These are phyloP conservation scores for Chrysoporthe austroafricana DNA, from an alignment of 2,329 filamentous ascomycete species.

Conservation along the genomic window DNA sequence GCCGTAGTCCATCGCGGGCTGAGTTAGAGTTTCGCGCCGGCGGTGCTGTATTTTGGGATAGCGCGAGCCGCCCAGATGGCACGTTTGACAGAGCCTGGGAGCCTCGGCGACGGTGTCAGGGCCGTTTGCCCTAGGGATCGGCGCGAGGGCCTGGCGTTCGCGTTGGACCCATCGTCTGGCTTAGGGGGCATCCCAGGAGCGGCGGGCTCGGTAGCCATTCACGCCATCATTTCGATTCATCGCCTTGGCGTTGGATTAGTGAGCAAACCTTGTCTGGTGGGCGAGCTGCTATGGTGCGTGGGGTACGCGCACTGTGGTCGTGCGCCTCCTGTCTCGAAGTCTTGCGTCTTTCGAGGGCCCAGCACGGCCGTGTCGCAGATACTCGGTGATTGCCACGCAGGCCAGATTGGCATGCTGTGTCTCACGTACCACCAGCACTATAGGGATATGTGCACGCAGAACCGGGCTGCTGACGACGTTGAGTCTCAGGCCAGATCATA, in stretches of 20 bases:
- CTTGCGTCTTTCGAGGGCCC: too few species aligned
- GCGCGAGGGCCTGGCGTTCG: not conserved
- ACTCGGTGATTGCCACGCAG: not conserved
- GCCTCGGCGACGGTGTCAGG: too few species aligned
- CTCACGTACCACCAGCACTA: not conserved
- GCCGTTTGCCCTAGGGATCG: constrained; percentile 6
- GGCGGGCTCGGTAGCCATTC: not conserved
- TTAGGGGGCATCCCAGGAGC: not conserved
- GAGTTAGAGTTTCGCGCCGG: too few species aligned
- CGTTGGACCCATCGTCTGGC: not conserved
- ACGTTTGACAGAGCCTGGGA: too few species aligned
- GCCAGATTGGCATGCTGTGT: not conserved
- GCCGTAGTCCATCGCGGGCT: too few species aligned
- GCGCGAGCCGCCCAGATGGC: too few species aligned
- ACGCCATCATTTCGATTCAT: not conserved
- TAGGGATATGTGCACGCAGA: too few species aligned
- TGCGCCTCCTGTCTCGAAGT: not conserved
- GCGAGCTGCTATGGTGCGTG: too few species aligned
- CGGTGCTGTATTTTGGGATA: too few species aligned
- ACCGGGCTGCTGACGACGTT: not conserved
- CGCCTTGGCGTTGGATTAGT: not conserved
- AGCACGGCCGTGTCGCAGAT: too few species aligned
- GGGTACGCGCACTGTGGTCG: not conserved
- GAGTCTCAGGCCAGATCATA: not conserved
- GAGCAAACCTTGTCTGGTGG: not conserved